Base-by-base conservation (phyloP, 2,329 filamentous ascomycete species). In the Verticillium nonalfalfae region DNA sequence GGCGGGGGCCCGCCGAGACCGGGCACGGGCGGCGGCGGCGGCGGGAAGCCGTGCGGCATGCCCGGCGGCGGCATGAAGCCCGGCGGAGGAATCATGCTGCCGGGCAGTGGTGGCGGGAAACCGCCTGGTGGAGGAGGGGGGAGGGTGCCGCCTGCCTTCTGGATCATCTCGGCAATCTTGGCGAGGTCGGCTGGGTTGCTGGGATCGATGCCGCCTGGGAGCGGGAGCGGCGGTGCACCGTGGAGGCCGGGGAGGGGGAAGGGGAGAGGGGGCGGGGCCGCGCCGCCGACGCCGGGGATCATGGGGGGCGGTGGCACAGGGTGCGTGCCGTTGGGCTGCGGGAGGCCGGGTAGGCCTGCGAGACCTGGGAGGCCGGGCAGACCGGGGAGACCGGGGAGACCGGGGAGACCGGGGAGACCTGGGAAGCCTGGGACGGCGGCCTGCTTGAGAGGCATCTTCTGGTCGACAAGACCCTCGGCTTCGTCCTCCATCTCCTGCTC, bases 401-500 rank as follows among this genome's bases (percentile, higher is more conserved):
- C 90, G 4, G 87, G 88, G 61, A 90, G 83, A 34, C 83, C 81
- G n/a, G n/a, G n/a, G n/a, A n/a, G n/a, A n/a, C n/a, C n/a, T 3
- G 84, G 77, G 71, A 85, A 70, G 59, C 78, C 70, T 74, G 84
- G 71, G 9, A 84, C 72, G 21, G 75, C 74, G 21, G 83, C 74
- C 63, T 80, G 79, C 68, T 84, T 86, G 35, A 85, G 76, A 21
- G 84, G 89, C 84, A 90, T 91, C 74, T 90, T 90, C 73, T 99
- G 95, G 70, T 99, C 95, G 59, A 96, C 89, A 55, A 98, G 82
- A 2, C 92, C 93, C 66, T 98, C 94, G 67, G 90, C 89, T 75
- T 98, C 95, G 71, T 98, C 95, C 73, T 97, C 91, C 63, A 90
- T 81, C 74, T 98, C 93, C 71, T 94, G 91, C 71, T 97, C 93